Evolutionary conservation across 2,329 filamentous ascomycete genomes (phyloP), one percentile per base, ranked within the genome.

Genomic region (Thelonectria rubi): DNA sequence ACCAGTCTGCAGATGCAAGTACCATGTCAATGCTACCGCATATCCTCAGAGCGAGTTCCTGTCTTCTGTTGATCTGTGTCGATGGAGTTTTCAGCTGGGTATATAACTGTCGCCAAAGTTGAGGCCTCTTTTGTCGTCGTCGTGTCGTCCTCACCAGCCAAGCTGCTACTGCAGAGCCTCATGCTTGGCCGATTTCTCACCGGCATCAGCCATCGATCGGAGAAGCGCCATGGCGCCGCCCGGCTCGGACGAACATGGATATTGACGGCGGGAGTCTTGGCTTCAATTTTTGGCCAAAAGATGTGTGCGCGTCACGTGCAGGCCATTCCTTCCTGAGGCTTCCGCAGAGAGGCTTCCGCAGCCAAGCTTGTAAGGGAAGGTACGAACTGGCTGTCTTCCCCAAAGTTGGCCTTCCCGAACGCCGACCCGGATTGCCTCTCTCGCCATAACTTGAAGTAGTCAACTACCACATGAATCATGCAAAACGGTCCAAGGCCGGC

Each of bases 111-210:
- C 18, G 17, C 18, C 2, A 17, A 43, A 18, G 40, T 43, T 14
- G n/a, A 39, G 6, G n/a, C 51, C 56, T 49, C 18, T 20, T 20
- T 24, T 49, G 34, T 24, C 26, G 46, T 54, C 26, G 24, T 56
- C 47, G n/a, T n/a, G n/a, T 52, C 49, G 56, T 40, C 30, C 17
- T 26, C 47, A 48, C 17, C 17, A 57, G 49, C 47, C 58, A 55
- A 52, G 37, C 18, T 40, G 46, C 20, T 34, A 46, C 43, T 48
- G 42, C n/a, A 59, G 68, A 68, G 63, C 66, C 62, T 68, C 65
- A 68, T 59, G 51, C 52, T 55, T 55, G 43, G 56, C 49, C 24
- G 43, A 49, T 40, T 30, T 48, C 51, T 37, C 34, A 48, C 40
- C 26, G 45, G 43, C 49, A 39, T 34, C 32, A 46, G n/a, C 48